phyloP scores from a whole-genome alignment of 2,329 filamentous ascomycete species.

The Ophiostoma sp. region DNA sequence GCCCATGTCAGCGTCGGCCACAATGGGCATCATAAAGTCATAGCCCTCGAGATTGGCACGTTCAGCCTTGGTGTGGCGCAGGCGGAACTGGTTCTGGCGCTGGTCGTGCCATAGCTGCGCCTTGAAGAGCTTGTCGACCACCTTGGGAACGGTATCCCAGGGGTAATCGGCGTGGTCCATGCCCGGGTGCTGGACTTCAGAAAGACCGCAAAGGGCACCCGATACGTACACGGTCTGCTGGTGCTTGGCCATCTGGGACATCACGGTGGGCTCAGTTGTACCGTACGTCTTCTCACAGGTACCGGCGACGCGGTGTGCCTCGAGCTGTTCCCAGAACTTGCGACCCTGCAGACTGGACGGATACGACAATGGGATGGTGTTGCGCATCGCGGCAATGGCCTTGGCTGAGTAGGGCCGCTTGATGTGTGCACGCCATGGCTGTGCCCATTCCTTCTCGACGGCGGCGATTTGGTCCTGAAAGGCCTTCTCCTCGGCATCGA shows the following conservation, averaged over 20 bases:
- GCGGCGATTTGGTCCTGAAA: slow-evolving; percentile 34
- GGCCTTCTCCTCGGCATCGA: slow-evolving; percentile 31
- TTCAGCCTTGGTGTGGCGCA: slow-evolving; percentile 32
- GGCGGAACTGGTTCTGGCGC: slow-evolving; percentile 36
- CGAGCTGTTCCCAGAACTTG: slow-evolving; percentile 37
- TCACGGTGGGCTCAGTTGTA: slow-evolving; percentile 35
- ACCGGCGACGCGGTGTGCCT: slow-evolving; percentile 33
- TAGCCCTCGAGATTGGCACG: slow-evolving; percentile 34
- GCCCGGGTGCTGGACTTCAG: slow-evolving; percentile 35
- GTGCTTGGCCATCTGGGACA: slow-evolving; percentile 37
- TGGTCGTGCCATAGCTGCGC: slow-evolving; percentile 39
- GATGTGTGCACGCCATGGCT: slow-evolving; percentile 30
- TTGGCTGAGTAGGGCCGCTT: slow-evolving; percentile 33
- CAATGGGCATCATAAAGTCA: slow-evolving; percentile 38
- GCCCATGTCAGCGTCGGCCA: slow-evolving; percentile 41
- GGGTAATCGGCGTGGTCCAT: slow-evolving; percentile 41
- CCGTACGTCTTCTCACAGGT: slow-evolving; percentile 38
- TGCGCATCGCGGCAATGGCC: slow-evolving; percentile 34
- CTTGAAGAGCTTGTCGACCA: slow-evolving; percentile 38
- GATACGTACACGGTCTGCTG: slow-evolving; percentile 39
- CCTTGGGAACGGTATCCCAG: slow-evolving; percentile 39
- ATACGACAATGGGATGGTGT: slow-evolving; percentile 30
- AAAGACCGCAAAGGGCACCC: slow-evolving; percentile 38
- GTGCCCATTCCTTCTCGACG: slow-evolving; percentile 35
- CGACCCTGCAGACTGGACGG: slow-evolving; percentile 31